Base-by-base conservation (phyloP, 768 basidiomycete species). In the Kwoniella europaea region DNA sequence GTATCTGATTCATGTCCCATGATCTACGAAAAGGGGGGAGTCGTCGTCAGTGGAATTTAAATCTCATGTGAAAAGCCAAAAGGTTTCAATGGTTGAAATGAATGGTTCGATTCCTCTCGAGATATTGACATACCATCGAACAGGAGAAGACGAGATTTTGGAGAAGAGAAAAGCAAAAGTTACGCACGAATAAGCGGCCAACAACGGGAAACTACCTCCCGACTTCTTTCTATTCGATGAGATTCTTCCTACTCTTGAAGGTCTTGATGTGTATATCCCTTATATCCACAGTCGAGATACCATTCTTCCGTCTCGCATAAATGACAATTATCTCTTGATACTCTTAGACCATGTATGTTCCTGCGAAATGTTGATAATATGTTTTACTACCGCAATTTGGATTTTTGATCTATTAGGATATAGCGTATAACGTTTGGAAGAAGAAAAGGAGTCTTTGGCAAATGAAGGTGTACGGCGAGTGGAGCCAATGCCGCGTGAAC, bases 1-100 rank as follows among this genome's bases (percentile, higher is more conserved):
- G 10, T 27, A 44, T 61, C 59, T 24, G 16, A 7, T 10, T 61
- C 59, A 16, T 46, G 59, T 61, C 59, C 59, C 59, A 61, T 61
- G 59, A 43, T 61, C 59, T 61, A 43, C 27, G 16, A 43, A 42
- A 16, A 44, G 43, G n/a, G 12, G 27, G 57, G 29, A 29, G 29
- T 58, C 54, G 54, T 18, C 54, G 54, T 55, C 54, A 55, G 54
- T 55, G 46, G 13, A 50, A 50, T 18, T 50, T 6, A 55, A 55
- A n/a, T 55, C 20, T 20, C 24, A 24, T 24, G 54, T 20, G 24
- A 55, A 55, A 55, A 55, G 20, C 10, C 10, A 55, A 55, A 55
- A 55, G 24, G 54, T n/a, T 50, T 15, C 10, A 18, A 50, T 15
- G 46, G 46, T 50, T 50, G 7, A 16, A 50, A 15, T 50, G 46